Base-by-base conservation (phyloP, 176 grass and related monocot genomes). In the sorghum (Sorghum bicolor) region DNA sequence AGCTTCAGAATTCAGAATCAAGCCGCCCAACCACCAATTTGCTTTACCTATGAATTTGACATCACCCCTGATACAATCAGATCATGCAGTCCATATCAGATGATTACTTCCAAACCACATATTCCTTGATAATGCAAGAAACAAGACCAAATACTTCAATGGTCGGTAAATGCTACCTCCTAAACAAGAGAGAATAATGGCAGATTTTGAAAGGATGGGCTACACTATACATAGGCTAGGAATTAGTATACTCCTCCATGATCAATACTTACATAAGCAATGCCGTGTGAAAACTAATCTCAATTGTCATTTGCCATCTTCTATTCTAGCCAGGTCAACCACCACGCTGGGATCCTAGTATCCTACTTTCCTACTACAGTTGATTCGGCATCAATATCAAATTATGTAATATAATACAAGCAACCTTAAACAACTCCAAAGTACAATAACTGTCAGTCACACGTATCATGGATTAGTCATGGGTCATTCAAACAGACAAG, bases 401-500 rank as follows among this genome's bases (percentile, higher is more conserved):
- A 10, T 38, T 37, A n/a, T 63, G 22, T 14, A n/a, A 20, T 57
- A 57, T 25, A 25, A 0, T 48, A 24, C 20, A 77, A 62, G 72
- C 15, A 62, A 60, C 15, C 28, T 39, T 63, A 77, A 75, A 34
- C 15, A 36, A 71, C 70, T 25, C 13, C 1, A 65, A 24, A 61
- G 55, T 61, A 61, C 9, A 25, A 1, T 24, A 74, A 16, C 32
- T 52, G 24, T 37, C 84, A 65, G 16, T 37, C 30, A 7, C 24
- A n/a, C 52, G 39, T n/a, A 55, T 13, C n/a, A 50, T 31, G 60
- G 41, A 28, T 31, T 22, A 57, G 52, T n/a, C 39, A 82, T 29
- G 29, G 64, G 72, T 70, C 12, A 30, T 70, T 87, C 43, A 82
- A 82, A 63, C 79, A 83, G 52, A 67, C 16, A 88, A 78, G 16